A percentile compares a stretch with the other conserved stretches of the same genome.
Conservation (phyloP, 2,329 filamentous ascomycete species). For the Colletotrichum graminicola region DNA sequence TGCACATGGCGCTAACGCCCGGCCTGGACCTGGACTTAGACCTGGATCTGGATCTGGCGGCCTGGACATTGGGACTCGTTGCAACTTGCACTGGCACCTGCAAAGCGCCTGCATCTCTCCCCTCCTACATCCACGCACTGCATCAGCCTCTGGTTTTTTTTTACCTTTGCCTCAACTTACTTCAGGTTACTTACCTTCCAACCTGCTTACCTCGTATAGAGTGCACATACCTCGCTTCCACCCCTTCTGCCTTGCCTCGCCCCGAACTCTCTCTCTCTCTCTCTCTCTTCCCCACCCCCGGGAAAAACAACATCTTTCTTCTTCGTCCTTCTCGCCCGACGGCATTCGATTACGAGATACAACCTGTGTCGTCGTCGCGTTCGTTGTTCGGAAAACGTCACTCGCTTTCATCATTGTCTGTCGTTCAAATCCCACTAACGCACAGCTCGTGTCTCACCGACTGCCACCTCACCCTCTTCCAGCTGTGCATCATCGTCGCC, state of each 20-base stretch:
- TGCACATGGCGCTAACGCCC: slow-evolving; percentile 28
- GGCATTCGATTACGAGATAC: slow-evolving; percentile 17
- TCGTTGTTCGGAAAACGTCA: slow-evolving; percentile 39
- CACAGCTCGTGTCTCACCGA: slow-evolving; percentile 40
- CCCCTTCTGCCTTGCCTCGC: slow-evolving; percentile 5
- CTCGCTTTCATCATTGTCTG: slow-evolving; percentile 38
- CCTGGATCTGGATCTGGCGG: slow-evolving; percentile 20
- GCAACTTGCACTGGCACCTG: slow-evolving; percentile 26
- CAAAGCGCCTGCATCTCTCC: slow-evolving; percentile 8
- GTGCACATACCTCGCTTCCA: slow-evolving; percentile 20
- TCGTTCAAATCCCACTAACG: slow-evolving; percentile 41
- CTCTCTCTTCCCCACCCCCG: neutral
- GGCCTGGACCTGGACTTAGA: slow-evolving; percentile 34
- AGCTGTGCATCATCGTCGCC: slow-evolving; percentile 40
- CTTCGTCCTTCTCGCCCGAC: slow-evolving; percentile 5
- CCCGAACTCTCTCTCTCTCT: slow-evolving; percentile 12
- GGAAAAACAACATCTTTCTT: neutral
- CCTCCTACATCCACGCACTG: slow-evolving; percentile 16
- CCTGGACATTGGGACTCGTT: slow-evolving; percentile 16
- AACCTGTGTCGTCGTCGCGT: slow-evolving; percentile 26
- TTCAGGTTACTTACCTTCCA: slow-evolving; percentile 25
- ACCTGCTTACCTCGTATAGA: slow-evolving; percentile 22
- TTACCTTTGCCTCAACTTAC: slow-evolving; percentile 15
- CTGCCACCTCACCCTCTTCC: slow-evolving; percentile 30
- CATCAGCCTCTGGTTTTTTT: slow-evolving; percentile 26